Conservation (phyloP, 805 yeast genomes). For the Yamadazyma nakazawae region DNA sequence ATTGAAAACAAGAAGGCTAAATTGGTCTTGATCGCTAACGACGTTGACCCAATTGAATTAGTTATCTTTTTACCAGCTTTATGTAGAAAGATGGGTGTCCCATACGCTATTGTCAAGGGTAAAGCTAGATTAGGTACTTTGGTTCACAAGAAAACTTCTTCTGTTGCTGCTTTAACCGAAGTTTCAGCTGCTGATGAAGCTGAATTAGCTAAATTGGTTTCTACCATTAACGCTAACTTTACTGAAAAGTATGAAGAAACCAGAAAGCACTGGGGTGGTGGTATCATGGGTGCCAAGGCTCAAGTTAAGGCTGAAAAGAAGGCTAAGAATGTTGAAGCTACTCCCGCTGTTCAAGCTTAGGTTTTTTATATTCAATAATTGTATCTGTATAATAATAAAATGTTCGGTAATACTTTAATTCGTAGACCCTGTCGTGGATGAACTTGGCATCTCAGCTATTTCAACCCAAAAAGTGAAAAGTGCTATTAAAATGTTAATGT, state of each 20-base stretch:
- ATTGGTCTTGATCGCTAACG: constrained; percentile 96
- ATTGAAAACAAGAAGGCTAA: constrained; percentile 98
- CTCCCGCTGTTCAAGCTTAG: constrained; percentile 9
- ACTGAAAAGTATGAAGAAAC: constrained; percentile 89
- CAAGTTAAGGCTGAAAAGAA: constrained; percentile 78
- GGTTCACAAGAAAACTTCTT: constrained; percentile 95
- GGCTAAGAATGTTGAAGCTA: constrained; percentile 52
- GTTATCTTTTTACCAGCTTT: constrained; percentile 97
- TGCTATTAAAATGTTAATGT: too few species aligned
- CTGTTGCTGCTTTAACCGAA: constrained; percentile 96
- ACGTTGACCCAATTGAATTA: constrained; percentile 98
- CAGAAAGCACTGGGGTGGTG: constrained; percentile 99
- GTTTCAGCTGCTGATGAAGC: constrained; percentile 93
- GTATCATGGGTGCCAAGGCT: constrained; percentile 94
- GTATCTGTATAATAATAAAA: constrained; percentile 7
- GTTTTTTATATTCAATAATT: background rate
- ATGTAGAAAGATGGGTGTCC: constrained; percentile 99
- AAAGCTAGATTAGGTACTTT: constrained; percentile 86
- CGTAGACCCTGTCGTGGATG: too few species aligned
- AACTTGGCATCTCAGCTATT: too few species aligned
- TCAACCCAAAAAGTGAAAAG: too few species aligned
- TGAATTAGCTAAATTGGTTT: constrained; percentile 86
- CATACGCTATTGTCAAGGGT: constrained; percentile 85
- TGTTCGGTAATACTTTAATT: too few species aligned
- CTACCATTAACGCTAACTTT: constrained; percentile 93